These are phyloP conservation scores for Oryza brachyantha DNA, from an alignment of 176 grass and related monocot genomes.

Conservation along the genomic window DNA sequence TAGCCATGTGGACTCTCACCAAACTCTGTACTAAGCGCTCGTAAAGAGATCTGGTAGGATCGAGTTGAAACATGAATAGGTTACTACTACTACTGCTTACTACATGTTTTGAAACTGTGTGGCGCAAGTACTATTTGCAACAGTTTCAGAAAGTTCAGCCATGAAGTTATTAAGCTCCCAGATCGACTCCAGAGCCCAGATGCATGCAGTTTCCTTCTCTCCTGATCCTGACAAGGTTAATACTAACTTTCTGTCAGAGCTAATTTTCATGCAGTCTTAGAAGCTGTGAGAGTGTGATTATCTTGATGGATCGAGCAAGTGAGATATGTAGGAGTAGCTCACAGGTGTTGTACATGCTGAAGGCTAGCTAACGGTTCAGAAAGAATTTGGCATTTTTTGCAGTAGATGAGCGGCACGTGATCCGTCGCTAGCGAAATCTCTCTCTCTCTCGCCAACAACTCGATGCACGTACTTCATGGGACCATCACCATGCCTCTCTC, in stretches of 20 bases:
- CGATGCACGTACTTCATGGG: conserved; percentile 54
- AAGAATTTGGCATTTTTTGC: conserved; percentile 35
- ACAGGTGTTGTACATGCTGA: neutral
- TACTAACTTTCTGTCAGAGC: neutral
- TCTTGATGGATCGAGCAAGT: neutral
- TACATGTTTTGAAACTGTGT: neutral
- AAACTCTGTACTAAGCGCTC: conserved; percentile 5
- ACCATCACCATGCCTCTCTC: conserved; percentile 46
- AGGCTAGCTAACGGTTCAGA: conserved; percentile 21
- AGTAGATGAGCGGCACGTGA: conserved; percentile 38
- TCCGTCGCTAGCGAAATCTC: neutral
- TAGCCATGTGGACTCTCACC: conserved; percentile 35
- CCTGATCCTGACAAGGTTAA: neutral
- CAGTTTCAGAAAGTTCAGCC: neutral
- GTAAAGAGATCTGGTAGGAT: neutral
- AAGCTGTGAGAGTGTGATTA: neutral
- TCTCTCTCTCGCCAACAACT: conserved; percentile 2
- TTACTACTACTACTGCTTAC: too few relatives aligned
- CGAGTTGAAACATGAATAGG: neutral
- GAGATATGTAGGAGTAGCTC: neutral
- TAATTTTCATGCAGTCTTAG: neutral
- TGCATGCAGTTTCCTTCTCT: too few relatives aligned
- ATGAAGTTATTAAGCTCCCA: neutral
- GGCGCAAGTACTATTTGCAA: neutral
- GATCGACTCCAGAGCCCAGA: too few relatives aligned